These are phyloP conservation scores for Albatrellus ellisii DNA, from an alignment of 768 basidiomycete species.

Conservation along the genomic window DNA sequence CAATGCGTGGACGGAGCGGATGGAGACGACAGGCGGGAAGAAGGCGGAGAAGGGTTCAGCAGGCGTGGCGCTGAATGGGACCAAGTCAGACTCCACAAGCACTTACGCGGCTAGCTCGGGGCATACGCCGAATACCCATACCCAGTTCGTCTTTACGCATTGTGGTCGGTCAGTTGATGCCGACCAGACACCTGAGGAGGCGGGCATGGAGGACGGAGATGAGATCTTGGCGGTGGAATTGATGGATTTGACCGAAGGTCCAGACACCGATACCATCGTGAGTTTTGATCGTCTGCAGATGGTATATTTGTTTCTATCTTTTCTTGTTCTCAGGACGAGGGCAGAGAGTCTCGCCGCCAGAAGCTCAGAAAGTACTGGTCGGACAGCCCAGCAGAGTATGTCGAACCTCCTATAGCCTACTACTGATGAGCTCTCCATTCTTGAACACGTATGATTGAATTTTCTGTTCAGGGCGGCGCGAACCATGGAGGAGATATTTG, in stretches of 20 bases:
- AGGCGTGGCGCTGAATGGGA: too few relatives aligned
- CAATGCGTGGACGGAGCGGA: constrained; percentile 80
- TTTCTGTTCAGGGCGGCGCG: constrained; percentile 44
- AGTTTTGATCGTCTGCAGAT: constrained; percentile 1
- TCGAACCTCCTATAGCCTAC: constrained; percentile 2
- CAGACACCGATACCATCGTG: constrained; percentile 50
- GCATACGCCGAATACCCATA: constrained; percentile 22
- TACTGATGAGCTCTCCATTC: neutral
- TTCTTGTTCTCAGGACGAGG: constrained; percentile 38
- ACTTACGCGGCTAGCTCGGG: constrained; percentile 24
- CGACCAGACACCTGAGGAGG: constrained; percentile 77
- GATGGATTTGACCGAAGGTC: constrained; percentile 76
- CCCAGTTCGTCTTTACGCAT: constrained; percentile 81
- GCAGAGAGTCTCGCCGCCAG: constrained; percentile 32
- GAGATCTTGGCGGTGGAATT: constrained; percentile 83
- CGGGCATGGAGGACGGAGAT: constrained; percentile 79
- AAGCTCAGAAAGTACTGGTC: constrained; percentile 75
- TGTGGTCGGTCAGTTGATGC: constrained; percentile 68
- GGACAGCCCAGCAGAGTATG: constrained; percentile 63
- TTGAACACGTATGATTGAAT: neutral
- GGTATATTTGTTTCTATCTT: neutral
- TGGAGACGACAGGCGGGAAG: constrained; percentile 35
- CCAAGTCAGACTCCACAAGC: constrained; percentile 13
- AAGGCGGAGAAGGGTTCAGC: constrained; percentile 29
- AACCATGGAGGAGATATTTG: constrained; percentile 74